Conservation (phyloP, 1,284 basidiomycete genomes). For the Ceratobasidium sp. region DNA sequence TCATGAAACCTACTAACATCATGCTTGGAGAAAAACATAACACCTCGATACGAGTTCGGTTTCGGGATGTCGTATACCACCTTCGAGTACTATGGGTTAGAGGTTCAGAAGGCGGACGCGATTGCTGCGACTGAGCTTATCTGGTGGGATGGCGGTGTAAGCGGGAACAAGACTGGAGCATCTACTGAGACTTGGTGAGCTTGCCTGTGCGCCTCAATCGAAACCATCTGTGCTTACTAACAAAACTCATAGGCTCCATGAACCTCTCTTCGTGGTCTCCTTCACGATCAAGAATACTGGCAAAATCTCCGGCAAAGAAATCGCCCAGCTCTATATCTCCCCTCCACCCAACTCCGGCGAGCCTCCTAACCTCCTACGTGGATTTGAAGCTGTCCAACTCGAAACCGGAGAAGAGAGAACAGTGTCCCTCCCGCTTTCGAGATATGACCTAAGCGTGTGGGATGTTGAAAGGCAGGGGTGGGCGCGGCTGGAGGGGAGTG, state of each 20-base stretch:
- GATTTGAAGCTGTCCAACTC: slow-evolving; percentile 61
- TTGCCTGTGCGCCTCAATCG: background rate
- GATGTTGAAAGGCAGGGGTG: slow-evolving; percentile 46
- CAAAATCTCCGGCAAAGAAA: slow-evolving; percentile 41
- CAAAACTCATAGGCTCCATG: slow-evolving; percentile 40
- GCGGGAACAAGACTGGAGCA: slow-evolving; percentile 36
- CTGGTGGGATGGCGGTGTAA: slow-evolving; percentile 44
- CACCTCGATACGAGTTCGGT: slow-evolving; percentile 64
- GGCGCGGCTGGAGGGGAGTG: slow-evolving; percentile 41
- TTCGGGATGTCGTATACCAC: slow-evolving; percentile 63
- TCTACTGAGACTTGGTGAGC: slow-evolving; percentile 34
- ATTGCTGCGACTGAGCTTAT: slow-evolving; percentile 37
- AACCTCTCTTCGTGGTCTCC: slow-evolving; percentile 43
- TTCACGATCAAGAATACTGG: slow-evolving; percentile 48
- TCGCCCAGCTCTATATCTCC: slow-evolving; percentile 46
- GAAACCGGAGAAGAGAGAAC: slow-evolving; percentile 57
- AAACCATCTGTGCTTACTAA: slow-evolving; percentile 2
- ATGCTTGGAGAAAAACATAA: slow-evolving; percentile 57
- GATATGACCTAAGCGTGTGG: slow-evolving; percentile 47
- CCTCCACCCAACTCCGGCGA: slow-evolving; percentile 37
- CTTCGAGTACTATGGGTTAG: slow-evolving; percentile 59
- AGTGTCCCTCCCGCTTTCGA: slow-evolving; percentile 54
- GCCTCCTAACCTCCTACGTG: slow-evolving; percentile 50
- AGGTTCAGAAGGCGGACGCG: slow-evolving; percentile 24
- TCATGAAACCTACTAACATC: slow-evolving; percentile 42